phyloP scores from a whole-genome alignment of 2,329 filamentous ascomycete species.

The Colletotrichum neosansevieriae region DNA sequence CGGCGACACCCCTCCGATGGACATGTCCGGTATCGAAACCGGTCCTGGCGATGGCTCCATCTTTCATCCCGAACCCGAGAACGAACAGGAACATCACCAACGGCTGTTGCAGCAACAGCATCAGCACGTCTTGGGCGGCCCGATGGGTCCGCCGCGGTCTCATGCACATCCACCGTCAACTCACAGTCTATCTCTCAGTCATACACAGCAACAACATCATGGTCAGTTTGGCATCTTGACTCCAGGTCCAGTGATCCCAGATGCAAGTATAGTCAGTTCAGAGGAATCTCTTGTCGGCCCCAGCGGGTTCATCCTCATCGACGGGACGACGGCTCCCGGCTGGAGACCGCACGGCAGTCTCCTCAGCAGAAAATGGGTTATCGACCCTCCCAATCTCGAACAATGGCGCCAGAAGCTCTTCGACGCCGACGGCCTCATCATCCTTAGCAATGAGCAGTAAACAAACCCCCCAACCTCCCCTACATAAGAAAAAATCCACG shows the following conservation, averaged over 20 bases:
- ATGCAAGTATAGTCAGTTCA: constrained; percentile 49
- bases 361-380: constrained; percentile 67
- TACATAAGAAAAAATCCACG: neutral
- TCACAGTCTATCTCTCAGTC: neutral
- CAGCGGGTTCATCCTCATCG: constrained; percentile 35
- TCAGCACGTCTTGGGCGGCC: constrained; percentile 10
- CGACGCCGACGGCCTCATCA: constrained; percentile 78
- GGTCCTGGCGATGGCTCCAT: neutral
- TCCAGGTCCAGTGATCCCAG: constrained; percentile 47
- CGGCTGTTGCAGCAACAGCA: constrained; percentile 6
- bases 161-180: neutral
- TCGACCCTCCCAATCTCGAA: constrained; percentile 75
- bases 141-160: neutral
- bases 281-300: constrained; percentile 53
- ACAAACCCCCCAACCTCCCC: constrained; percentile 41
- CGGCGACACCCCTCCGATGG: constrained; percentile 29
- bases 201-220: constrained; percentile 43
- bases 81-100: constrained; percentile 24
- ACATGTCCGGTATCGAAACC: constrained; percentile 23
- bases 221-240: constrained; percentile 63
- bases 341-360: constrained; percentile 60
- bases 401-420: constrained; percentile 80
- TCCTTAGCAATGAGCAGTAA: constrained; percentile 80
- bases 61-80: constrained; percentile 18
- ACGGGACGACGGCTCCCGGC: constrained; percentile 34